Conservation (phyloP, 2,329 filamentous ascomycete genomes). For the Zymoseptoria crescenta region DNA sequence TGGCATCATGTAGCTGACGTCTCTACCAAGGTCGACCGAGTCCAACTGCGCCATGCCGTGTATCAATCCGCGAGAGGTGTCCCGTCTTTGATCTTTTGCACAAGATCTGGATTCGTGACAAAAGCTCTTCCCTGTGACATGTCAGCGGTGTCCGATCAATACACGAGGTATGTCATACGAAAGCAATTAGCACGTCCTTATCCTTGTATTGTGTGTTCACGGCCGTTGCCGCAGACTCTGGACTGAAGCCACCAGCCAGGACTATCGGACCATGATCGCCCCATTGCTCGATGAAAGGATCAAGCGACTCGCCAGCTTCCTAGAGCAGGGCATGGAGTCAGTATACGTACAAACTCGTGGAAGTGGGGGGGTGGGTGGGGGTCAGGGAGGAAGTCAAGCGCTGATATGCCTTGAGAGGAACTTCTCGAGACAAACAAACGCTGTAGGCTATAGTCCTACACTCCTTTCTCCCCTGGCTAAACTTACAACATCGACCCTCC, state of each 20-base stretch:
- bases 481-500: constrained; percentile 30
- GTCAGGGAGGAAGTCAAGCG: not conserved
- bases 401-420: not conserved
- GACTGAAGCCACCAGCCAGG: constrained; percentile 38
- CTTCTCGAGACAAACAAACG: constrained; percentile 23
- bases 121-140: constrained; percentile 33
- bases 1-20: too few species aligned
- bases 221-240: constrained; percentile 32
- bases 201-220: constrained; percentile 31
- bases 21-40: not conserved
- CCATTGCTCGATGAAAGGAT: constrained; percentile 43
- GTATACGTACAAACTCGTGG: not conserved
- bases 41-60: not conserved
- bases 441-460: not conserved
- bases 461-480: not conserved
- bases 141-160: not conserved
- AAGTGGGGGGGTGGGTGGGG: too few species aligned
- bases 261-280: constrained; percentile 40
- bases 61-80: constrained; percentile 27
- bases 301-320: constrained; percentile 28
- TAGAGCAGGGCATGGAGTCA: not conserved
- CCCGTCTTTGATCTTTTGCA: constrained; percentile 36
- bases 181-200: constrained; percentile 38
- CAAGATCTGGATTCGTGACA: constrained; percentile 43
- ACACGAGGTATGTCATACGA: constrained; percentile 24